Percentiles rank a stretch among this genome's conserved stretches.
These are phyloP conservation scores for Isatis tinctoria DNA, from an alignment of 345 rosid species.

Conservation along the genomic window DNA sequence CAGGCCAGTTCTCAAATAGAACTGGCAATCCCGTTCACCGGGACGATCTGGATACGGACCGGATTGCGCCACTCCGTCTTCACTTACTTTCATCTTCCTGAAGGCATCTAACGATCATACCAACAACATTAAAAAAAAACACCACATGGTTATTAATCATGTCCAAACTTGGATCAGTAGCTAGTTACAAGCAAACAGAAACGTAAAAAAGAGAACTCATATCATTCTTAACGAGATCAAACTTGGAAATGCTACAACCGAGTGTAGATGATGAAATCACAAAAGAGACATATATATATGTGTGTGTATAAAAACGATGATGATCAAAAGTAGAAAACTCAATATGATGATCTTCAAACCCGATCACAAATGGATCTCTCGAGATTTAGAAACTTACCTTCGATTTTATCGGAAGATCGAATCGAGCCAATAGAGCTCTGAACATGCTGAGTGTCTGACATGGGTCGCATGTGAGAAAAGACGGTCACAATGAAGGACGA, in stretches of 20 bases:
- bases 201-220: neutral
- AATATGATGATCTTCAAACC: neutral
- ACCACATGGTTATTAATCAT: neutral
- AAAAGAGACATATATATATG: neutral
- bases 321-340: conserved; percentile 8
- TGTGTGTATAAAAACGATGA: too few relatives aligned
- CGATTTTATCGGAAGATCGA: conserved; percentile 54
- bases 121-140: neutral
- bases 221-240: neutral
- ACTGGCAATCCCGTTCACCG: conserved; percentile 66
- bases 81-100: conserved; percentile 50
- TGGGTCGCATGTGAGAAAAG: conserved; percentile 35
- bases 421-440: conserved; percentile 49
- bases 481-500: conserved; percentile 18
- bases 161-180: neutral
- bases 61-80: conserved; percentile 30
- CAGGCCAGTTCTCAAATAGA: conserved; percentile 57
- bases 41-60: conserved; percentile 70
- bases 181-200: neutral
- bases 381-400: conserved; percentile 34
- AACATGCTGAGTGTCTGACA: conserved; percentile 63
- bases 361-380: conserved; percentile 15
- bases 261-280: neutral
- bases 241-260: neutral
- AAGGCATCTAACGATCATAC: conserved; percentile 40